These are phyloP conservation scores for Viola pubescens DNA, from an alignment of 441 rosid genomes.

Conservation along the genomic window DNA sequence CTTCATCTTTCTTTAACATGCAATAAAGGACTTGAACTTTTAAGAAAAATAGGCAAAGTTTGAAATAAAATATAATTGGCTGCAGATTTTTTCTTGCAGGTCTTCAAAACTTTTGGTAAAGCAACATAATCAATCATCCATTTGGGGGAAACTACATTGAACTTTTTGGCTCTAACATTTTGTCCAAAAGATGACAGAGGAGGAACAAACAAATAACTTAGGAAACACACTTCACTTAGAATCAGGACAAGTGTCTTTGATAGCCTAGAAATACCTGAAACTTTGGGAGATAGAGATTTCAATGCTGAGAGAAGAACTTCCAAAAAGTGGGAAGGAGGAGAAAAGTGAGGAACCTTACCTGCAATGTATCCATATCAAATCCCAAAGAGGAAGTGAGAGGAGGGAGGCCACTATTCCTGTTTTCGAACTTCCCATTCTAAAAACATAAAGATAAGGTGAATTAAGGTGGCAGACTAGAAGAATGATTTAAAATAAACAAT, in stretches of 20 bases:
- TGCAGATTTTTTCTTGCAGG: no score
- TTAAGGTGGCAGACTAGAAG: constrained; percentile 10
- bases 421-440: constrained; percentile 51
- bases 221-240: no score
- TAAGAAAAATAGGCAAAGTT: no score
- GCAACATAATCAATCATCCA: no score
- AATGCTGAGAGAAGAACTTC: background rate
- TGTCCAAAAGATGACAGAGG: no score
- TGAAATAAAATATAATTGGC: no score
- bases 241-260: background rate
- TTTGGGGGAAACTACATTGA: no score
- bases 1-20: no score
- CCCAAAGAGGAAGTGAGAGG: constrained; percentile 40
- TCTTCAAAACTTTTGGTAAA: no score
- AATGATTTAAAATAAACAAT: constrained; percentile 19
- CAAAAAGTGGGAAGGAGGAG: background rate
- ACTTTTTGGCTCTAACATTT: no score
- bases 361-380: constrained; percentile 56
- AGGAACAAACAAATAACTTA: no score
- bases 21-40: no score
- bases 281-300: background rate
- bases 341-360: constrained; percentile 38
- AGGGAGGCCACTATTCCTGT: constrained; percentile 41
- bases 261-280: background rate
- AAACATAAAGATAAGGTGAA: constrained; percentile 23